A percentile compares a stretch with the other conserved stretches of the same genome.
Evolutionary conservation across 176 grass and related monocot species (phyloP).

Genomic region (Oryza glaberrima): DNA sequence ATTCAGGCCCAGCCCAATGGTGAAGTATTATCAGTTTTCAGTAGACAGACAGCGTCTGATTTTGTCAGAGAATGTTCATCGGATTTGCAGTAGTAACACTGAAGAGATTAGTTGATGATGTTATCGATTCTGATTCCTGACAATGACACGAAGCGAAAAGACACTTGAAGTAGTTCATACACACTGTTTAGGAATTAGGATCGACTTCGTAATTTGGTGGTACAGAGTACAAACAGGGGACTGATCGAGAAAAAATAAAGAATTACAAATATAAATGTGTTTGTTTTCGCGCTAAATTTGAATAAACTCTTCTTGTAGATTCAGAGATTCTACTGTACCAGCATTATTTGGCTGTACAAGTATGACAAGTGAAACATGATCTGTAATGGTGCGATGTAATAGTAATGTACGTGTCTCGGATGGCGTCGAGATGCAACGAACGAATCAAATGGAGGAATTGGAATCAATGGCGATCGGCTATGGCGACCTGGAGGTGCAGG

Average conservation of each 20-base stretch:
- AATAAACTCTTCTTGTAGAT: background rate
- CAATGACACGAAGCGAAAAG: background rate
- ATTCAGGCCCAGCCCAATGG: background rate
- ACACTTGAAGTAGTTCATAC: constrained; percentile 2
- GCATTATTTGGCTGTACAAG: constrained; percentile 35
- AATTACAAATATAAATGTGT: constrained; percentile 29
- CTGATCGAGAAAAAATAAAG: background rate
- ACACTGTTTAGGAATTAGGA: too few relatives aligned
- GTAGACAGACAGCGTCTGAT: background rate
- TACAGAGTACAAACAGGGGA: background rate
- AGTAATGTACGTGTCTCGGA: background rate
- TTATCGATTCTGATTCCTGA: background rate
- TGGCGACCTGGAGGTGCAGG: constrained; percentile 47
- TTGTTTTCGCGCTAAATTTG: background rate
- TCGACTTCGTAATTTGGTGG: background rate
- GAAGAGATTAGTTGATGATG: background rate
- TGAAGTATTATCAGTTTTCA: background rate
- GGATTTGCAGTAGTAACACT: background rate
- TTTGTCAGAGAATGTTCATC: background rate
- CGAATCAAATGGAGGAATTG: constrained; percentile 2
- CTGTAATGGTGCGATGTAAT: background rate
- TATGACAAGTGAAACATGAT: background rate
- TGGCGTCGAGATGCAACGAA: background rate
- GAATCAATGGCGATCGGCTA: background rate
- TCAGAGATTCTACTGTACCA: background rate